These are phyloP conservation scores for Halophytophthora batemanensis DNA, from an alignment of 352 stramenopile species.

Conservation along the genomic window DNA sequence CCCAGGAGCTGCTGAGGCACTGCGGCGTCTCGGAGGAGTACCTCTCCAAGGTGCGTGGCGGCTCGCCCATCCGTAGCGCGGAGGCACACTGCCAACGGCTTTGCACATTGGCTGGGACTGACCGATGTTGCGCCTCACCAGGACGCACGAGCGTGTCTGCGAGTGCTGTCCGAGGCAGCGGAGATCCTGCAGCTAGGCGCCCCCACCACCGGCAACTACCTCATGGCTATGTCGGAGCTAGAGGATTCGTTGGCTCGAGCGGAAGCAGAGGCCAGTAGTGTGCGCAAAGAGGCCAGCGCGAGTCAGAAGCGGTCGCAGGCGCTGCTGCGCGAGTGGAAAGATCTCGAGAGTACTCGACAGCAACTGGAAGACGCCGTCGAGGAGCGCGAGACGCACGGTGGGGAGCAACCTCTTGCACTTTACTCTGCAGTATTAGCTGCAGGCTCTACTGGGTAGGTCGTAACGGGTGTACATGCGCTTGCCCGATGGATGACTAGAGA, in stretches of 20 bases:
- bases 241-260: constrained; percentile 11
- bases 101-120: neutral
- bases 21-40: constrained; percentile 37
- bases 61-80: neutral
- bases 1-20: constrained; percentile 22
- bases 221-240: constrained; percentile 28
- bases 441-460: too few relatives aligned
- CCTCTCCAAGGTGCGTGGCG: constrained; percentile 35
- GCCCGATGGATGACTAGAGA: constrained; percentile 24
- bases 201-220: constrained; percentile 32
- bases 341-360: constrained; percentile 23
- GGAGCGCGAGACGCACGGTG: constrained; percentile 41
- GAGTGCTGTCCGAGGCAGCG: constrained; percentile 42
- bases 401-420: neutral
- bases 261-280: neutral
- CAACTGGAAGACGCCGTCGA: constrained; percentile 25
- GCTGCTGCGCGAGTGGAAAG: constrained; percentile 23
- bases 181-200: constrained; percentile 39
- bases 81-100: too few relatives aligned
- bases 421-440: too few relatives aligned
- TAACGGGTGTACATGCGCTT: neutral
- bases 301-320: constrained; percentile 21
- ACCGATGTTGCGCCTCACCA: constrained; percentile 5
- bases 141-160: constrained; percentile 46
- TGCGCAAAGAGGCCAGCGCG: constrained; percentile 6